Evolutionary conservation across 139 green algal species (phyloP), one percentile per base, ranked within the genome.

Genomic region (Tetraselmis chui): DNA sequence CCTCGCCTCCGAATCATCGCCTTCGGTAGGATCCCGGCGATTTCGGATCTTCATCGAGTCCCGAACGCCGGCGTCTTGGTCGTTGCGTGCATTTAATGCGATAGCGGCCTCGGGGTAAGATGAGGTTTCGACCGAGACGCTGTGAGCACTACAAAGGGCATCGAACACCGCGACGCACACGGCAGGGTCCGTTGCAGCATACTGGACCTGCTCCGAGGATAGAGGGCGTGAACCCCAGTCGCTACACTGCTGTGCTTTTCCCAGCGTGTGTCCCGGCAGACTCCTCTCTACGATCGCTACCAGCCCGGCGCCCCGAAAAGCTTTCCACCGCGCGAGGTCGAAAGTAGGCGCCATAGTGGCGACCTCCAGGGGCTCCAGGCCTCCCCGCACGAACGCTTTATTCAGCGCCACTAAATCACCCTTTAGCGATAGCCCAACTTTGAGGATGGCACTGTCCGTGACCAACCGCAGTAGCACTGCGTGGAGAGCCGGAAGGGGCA

Each of bases 171-270:
- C 78, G 23, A 85, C 79, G 58, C 89, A 45, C 32, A 86, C 81
- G 30, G 59, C 29, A 11, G 81, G 86, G 80, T 94, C 91, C 1
- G 32, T 31, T 0, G 91, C 91, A 27, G 91, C 91, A 81, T 94
- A 94, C 30, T 74, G 27, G 76, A 92, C 30, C 86, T 94, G 91
- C 59, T 79, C 28, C 0, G 11, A 1, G 0, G 77, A 82, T 32
- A 94, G 80, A 26, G 91, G 91, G 45, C 91, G 80, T 28, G 31
- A 29, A 26, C 82, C 81, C 91, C 91, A 94, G 75, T 90, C 83
- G 76, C 82, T 89, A 23, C 83, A 85, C 81, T 94, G 91, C 85
- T 90, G 81, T 31, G 76, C 45, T 59, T 94, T 94, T 81, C 91
- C 85, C 24, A 94, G 59, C 0, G 83, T 79, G 1, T 80, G 75